Conservation (phyloP, 2,329 filamentous ascomycete genomes). For the Cylindrodendrum hubeiense region DNA sequence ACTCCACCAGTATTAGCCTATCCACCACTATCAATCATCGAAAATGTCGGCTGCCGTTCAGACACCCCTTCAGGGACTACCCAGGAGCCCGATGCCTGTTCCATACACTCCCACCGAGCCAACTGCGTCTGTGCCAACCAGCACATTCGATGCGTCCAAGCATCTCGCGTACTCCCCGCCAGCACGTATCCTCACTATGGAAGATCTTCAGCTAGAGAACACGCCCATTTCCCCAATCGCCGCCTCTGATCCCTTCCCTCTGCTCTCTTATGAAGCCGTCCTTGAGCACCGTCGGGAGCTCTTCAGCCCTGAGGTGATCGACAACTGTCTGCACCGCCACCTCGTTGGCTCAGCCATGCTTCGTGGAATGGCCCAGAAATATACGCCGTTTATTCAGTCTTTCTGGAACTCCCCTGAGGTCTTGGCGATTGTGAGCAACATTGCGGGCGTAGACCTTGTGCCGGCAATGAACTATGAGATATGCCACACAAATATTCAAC, state of each 20-base stretch:
- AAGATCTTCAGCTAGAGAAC: conserved; percentile 69
- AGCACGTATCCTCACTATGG: conserved; percentile 68
- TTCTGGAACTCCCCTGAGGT: conserved; percentile 68
- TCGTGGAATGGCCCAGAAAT: conserved; percentile 53
- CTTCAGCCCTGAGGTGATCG: conserved; percentile 66
- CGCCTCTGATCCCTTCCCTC: conserved; percentile 73
- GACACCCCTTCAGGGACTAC: background rate
- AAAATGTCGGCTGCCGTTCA: conserved; percentile 7
- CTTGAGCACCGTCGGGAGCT: conserved; percentile 73
- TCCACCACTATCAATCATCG: background rate
- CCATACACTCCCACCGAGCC: background rate
- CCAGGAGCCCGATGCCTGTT: background rate
- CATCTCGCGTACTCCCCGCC: conserved; percentile 67
- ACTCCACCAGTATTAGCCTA: background rate
- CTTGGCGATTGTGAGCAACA: conserved; percentile 64
- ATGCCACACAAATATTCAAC: conserved; percentile 66
- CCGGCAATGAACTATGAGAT: conserved; percentile 70
- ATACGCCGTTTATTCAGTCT: conserved; percentile 48
- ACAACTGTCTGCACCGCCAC: conserved; percentile 66
- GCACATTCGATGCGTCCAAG: conserved; percentile 42
- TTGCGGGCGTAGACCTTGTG: conserved; percentile 69
- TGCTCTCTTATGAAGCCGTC: conserved; percentile 73
- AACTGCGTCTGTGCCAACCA: background rate
- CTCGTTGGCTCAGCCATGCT: conserved; percentile 66
- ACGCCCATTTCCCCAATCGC: conserved; percentile 72